These are phyloP conservation scores for Phytophthora sp. DNA, from an alignment of 352 stramenopile species.

Conservation along the genomic window DNA sequence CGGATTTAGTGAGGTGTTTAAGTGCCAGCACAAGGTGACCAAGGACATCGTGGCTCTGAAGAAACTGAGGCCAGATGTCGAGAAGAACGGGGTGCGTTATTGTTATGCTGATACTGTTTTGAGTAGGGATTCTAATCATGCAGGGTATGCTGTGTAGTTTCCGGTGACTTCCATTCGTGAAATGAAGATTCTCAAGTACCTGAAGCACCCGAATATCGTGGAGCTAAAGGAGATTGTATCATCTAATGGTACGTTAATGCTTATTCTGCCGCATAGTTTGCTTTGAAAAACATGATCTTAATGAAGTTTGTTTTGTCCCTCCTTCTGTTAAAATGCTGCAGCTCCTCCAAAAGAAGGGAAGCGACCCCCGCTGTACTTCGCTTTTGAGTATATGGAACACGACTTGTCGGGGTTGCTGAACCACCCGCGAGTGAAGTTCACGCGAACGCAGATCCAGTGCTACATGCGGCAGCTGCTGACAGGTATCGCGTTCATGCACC, in stretches of 20 bases:
- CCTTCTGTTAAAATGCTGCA: slow-evolving; percentile 25
- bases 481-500: slow-evolving; percentile 88
- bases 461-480: slow-evolving; percentile 88
- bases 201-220: slow-evolving; percentile 96
- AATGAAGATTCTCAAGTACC: slow-evolving; percentile 97
- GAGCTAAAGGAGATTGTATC: slow-evolving; percentile 96
- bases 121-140: too few species aligned
- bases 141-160: slow-evolving; percentile 73
- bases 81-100: slow-evolving; percentile 82
- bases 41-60: slow-evolving; percentile 90
- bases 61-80: slow-evolving; percentile 82
- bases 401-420: slow-evolving; percentile 86
- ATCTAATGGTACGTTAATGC: slow-evolving; percentile 60
- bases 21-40: slow-evolving; percentile 87
- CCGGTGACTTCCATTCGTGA: slow-evolving; percentile 96
- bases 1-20: slow-evolving; percentile 81
- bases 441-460: slow-evolving; percentile 86
- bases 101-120: neutral
- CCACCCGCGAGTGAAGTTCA: slow-evolving; percentile 83
- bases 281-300: too few species aligned
- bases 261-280: neutral
- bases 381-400: slow-evolving; percentile 90
- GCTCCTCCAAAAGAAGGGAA: slow-evolving; percentile 84
- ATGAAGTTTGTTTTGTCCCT: slow-evolving; percentile 6
- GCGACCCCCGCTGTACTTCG: slow-evolving; percentile 84